Evolutionary conservation across 768 basidiomycete species (phyloP), one percentile per base, ranked within the genome.

Genomic region (Lactifluus pinguis): DNA sequence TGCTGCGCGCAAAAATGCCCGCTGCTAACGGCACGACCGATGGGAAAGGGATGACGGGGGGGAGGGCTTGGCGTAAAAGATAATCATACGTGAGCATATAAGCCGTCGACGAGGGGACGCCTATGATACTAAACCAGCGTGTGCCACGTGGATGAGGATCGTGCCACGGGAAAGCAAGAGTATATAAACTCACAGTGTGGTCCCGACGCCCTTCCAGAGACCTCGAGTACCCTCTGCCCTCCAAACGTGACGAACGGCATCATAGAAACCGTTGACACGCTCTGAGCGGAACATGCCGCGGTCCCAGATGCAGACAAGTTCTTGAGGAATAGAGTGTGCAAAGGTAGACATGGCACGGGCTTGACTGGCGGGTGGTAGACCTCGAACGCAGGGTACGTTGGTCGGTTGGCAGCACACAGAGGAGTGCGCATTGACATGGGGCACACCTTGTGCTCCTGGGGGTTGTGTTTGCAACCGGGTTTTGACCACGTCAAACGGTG

Each of bases 31-130:
- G 95, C 6, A 82, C 76, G 47, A 84, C 50, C 36, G 82, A 72
- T 38, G 79, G 68, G 56, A 72, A 72, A n/a, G 84, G 77, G 59
- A 89, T 73, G 30, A 89, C 60, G 17, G 81, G 75, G 3, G 87
- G 86, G 11, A 92, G 72, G 44, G 80, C 74, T 48, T 78, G 77
- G 56, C 84, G 81, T 29, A 86, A 74, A 36, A 98, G 82, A 71
- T 91, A 84, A 73, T 98, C 95, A 72, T 98, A 98, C 19, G 92
- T 92, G 60, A 98, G 79, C 83, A 99, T 99, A 73, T 99, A 98
- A 34, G 85, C 79, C 52, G 94, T 92, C 44, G 94, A 83, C 0
- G 94, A 87, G 0, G 97, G 97, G 25, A 98, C 91, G 36, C 89
- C 86, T 68, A 98, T 93, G 42, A 92, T 72, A 53, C 94, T 95